phyloP scores from a whole-genome alignment of 2,329 filamentous ascomycete species.

The Chaetomiaceae sp. region DNA sequence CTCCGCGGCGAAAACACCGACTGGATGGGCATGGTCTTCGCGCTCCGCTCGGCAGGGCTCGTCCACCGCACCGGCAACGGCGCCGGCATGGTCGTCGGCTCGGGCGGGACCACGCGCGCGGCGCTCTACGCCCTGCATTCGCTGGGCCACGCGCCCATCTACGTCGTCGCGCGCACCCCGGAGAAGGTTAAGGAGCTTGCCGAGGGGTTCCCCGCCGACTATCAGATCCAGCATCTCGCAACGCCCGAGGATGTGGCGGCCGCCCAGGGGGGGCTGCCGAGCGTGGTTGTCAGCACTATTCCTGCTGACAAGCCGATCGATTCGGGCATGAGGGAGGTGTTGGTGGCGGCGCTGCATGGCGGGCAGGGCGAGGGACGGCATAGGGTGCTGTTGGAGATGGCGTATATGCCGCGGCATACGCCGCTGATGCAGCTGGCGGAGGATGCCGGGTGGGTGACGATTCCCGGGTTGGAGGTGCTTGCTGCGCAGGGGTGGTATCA shows the following conservation, averaged over 20 bases:
- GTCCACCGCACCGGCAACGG: slow-evolving; percentile 36
- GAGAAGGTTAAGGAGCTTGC: slow-evolving; percentile 65
- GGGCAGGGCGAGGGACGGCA: slow-evolving; percentile 31
- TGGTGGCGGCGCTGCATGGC: slow-evolving; percentile 50
- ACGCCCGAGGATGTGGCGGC: slow-evolving; percentile 45
- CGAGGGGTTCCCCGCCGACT: slow-evolving; percentile 67
- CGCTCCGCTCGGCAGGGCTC: slow-evolving; percentile 66
- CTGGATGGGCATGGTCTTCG: slow-evolving; percentile 85
- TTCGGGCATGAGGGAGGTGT: slow-evolving; percentile 58
- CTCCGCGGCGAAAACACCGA: slow-evolving; percentile 90
- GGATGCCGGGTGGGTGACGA: slow-evolving; percentile 72
- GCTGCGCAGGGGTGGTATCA: slow-evolving; percentile 87
- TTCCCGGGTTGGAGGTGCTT: slow-evolving; percentile 84
- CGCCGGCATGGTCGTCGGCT: slow-evolving; percentile 78
- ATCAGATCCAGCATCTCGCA: slow-evolving; percentile 63
- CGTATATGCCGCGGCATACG: slow-evolving; percentile 84
- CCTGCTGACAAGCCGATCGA: slow-evolving; percentile 86
- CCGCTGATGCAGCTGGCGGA: slow-evolving; percentile 79
- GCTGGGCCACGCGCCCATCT: slow-evolving; percentile 81
- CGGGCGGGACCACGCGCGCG: slow-evolving; percentile 86
- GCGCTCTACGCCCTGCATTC: slow-evolving; percentile 83
- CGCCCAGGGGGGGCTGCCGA: slow-evolving; percentile 49
- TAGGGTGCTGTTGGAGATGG: slow-evolving; percentile 83
- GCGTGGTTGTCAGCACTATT: slow-evolving; percentile 82
- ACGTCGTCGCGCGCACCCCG: slow-evolving; percentile 74